These are phyloP conservation scores for Tolypocladium inflatum DNA, from an alignment of 2,329 filamentous ascomycete genomes.

Conservation along the genomic window DNA sequence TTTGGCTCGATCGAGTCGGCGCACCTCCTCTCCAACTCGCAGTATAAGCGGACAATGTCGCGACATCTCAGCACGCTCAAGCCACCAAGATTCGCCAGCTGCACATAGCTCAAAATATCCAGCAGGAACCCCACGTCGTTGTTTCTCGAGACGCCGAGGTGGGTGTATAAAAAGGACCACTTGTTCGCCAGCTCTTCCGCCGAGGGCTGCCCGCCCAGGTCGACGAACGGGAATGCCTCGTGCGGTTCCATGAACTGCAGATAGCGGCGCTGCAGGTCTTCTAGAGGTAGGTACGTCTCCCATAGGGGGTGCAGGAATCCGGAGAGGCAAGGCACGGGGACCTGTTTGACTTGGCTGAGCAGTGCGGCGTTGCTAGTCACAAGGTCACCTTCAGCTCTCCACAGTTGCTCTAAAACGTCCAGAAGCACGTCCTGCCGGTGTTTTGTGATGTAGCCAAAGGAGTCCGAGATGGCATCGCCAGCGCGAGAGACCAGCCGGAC, in stretches of 20 bases:
- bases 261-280: conserved; percentile 1
- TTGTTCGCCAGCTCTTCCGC: conserved; percentile 1
- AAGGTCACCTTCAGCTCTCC: not conserved
- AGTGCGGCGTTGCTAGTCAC: not conserved
- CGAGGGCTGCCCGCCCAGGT: conserved; percentile 1
- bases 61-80: conserved; percentile 1
- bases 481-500: not conserved
- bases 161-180: conserved; percentile 4
- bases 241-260: conserved; percentile 3
- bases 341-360: not conserved
- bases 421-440: not conserved
- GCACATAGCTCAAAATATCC: conserved; percentile 4
- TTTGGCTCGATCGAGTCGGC: conserved; percentile 1
- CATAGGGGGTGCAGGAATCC: conserved; percentile 3
- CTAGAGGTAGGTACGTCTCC: conserved; percentile 5
- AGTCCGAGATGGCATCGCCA: not conserved
- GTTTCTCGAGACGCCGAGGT: conserved; percentile 4
- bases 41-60: conserved; percentile 2
- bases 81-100: conserved; percentile 3
- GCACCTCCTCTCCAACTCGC: conserved; percentile 4
- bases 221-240: conserved; percentile 5
- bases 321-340: conserved; percentile 2
- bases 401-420: conserved; percentile 1
- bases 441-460: not conserved
- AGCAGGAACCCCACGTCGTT: conserved; percentile 4